Conservation (phyloP, 2,329 filamentous ascomycete species). For the Botryotinia globosa region DNA sequence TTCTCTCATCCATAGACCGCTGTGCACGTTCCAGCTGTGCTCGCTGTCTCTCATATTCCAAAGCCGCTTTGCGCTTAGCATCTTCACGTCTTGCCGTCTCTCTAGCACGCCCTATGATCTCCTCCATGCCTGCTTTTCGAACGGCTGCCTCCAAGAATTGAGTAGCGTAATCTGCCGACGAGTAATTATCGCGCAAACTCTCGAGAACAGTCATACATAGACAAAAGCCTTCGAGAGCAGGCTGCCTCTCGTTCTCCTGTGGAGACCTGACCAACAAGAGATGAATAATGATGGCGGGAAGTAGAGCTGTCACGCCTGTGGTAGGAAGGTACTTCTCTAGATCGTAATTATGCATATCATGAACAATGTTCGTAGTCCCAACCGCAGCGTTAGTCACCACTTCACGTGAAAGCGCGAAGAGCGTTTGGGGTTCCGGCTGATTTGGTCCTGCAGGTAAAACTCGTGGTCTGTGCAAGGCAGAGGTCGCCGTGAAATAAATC, state of each 20-base stretch:
- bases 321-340: constrained; percentile 81
- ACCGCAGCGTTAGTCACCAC: constrained; percentile 81
- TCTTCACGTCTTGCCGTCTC: constrained; percentile 2
- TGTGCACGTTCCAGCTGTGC: constrained; percentile 1
- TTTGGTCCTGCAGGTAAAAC: constrained; percentile 69
- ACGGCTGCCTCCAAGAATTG: constrained; percentile 92
- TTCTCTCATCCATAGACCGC: not conserved
- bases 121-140: constrained; percentile 72
- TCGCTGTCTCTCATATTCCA: constrained; percentile 1
- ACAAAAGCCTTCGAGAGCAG: constrained; percentile 76
- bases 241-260: constrained; percentile 66
- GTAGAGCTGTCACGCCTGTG: constrained; percentile 83
- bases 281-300: constrained; percentile 92
- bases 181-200: constrained; percentile 82
- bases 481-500: constrained; percentile 89
- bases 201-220: constrained; percentile 92
- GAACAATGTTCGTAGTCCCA: constrained; percentile 81
- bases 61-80: constrained; percentile 3
- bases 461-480: constrained; percentile 85
- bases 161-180: constrained; percentile 93
- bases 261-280: constrained; percentile 88
- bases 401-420: constrained; percentile 78
- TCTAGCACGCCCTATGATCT: constrained; percentile 24
- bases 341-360: constrained; percentile 68
- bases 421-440: constrained; percentile 56